Evolutionary conservation across 2,329 filamentous ascomycete genomes (phyloP).

Genomic region (Septoria petroselini): DNA sequence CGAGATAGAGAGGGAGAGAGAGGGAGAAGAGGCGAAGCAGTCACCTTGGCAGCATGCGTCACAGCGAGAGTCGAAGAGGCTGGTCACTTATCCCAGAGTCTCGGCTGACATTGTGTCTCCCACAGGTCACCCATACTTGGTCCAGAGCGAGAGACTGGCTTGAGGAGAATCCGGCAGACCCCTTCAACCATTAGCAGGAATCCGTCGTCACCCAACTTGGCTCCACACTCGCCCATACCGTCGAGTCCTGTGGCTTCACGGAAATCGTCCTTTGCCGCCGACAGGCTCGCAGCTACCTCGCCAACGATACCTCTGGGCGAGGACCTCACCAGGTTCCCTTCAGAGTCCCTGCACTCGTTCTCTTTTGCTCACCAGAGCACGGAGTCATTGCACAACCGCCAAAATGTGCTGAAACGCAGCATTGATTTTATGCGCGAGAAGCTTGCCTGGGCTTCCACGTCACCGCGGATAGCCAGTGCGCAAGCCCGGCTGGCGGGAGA

Average conservation of each 20-base stretch:
- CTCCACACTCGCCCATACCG: slow-evolving; percentile 68
- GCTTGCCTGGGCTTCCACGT: slow-evolving; percentile 73
- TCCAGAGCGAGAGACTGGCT: slow-evolving; percentile 56
- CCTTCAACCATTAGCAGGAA: slow-evolving; percentile 56
- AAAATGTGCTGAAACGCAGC: slow-evolving; percentile 88
- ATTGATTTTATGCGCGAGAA: slow-evolving; percentile 96
- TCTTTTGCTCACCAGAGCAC: slow-evolving; percentile 88
- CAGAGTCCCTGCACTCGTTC: slow-evolving; percentile 95
- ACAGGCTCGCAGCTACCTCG: slow-evolving; percentile 64
- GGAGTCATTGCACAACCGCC: slow-evolving; percentile 83
- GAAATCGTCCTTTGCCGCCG: slow-evolving; percentile 47
- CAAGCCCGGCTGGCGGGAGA: slow-evolving; percentile 81
- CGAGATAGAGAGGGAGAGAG: neutral
- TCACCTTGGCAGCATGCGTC: neutral
- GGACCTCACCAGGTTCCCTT: slow-evolving; percentile 87
- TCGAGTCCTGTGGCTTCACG: slow-evolving; percentile 64
- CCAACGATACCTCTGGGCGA: slow-evolving; percentile 72
- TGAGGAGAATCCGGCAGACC: slow-evolving; percentile 84
- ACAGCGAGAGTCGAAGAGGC: neutral
- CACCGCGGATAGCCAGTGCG: slow-evolving; percentile 73
- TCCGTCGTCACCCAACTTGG: slow-evolving; percentile 62
- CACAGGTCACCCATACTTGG: slow-evolving; percentile 74
- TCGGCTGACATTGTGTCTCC: slow-evolving; percentile 17
- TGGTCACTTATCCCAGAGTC: neutral
- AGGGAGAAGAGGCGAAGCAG: neutral